phyloP scores from a whole-genome alignment of 441 rosid genomes.

The Pelargonium fulgidum region DNA sequence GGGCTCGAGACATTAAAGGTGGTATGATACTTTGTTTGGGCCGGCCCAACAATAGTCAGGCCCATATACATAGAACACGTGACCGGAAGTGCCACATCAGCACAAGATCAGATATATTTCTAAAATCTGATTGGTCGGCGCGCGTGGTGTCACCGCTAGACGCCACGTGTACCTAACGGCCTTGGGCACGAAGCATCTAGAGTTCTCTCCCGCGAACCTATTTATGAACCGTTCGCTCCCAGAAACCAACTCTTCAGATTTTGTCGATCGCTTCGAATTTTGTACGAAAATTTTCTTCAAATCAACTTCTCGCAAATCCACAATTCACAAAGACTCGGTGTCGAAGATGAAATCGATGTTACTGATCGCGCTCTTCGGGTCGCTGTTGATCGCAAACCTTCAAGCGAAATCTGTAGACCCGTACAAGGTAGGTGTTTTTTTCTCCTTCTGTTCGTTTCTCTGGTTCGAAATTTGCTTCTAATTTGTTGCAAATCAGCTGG shows the following conservation, averaged over 20 bases:
- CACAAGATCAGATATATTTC: not conserved
- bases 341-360: conserved; percentile 30
- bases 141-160: conserved; percentile 37
- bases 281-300: not conserved
- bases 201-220: conserved; percentile 31
- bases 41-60: not conserved
- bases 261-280: not conserved
- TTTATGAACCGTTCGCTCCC: conserved; percentile 17
- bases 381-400: conserved; percentile 26
- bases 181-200: conserved; percentile 37
- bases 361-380: conserved; percentile 26
- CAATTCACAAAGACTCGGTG: not conserved
- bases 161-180: conserved; percentile 49
- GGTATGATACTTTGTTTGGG: too few relatives aligned
- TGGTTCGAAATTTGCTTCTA: not conserved
- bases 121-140: conserved; percentile 55
- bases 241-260: not conserved
- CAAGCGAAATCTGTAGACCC: conserved; percentile 60
- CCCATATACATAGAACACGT: not conserved
- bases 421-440: conserved; percentile 49
- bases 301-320: too few relatives aligned
- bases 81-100: not conserved
- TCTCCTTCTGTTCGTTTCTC: too few relatives aligned
- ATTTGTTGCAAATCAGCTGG: not conserved
- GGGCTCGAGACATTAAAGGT: too few relatives aligned